phyloP scores from a whole-genome alignment of 371 early-diverging fungal genomes.

The Thermomucor indicae-seudaticae region DNA sequence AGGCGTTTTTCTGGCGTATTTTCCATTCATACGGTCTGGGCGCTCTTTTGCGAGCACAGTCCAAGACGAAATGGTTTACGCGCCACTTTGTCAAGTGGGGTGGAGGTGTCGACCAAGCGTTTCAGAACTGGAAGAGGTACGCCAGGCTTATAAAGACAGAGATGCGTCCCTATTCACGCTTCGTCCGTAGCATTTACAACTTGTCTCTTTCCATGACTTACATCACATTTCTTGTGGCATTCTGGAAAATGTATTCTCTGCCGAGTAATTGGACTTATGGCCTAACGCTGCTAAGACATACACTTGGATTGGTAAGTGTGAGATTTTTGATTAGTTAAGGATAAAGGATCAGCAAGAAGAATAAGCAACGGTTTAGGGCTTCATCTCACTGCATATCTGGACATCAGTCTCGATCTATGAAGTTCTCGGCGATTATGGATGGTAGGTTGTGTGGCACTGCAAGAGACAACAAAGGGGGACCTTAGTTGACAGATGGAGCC shows the following conservation, averaged over 20 bases:
- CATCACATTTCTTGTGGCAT: constrained; percentile 74
- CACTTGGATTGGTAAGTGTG: constrained; percentile 63
- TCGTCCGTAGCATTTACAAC: constrained; percentile 10
- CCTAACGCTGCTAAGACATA: constrained; percentile 70
- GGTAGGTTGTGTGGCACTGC: constrained; percentile 19
- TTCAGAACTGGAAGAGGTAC: constrained; percentile 88
- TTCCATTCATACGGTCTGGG: constrained; percentile 83
- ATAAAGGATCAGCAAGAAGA: no score
- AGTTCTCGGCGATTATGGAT: constrained; percentile 91
- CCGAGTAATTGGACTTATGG: constrained; percentile 73
- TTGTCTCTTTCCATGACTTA: constrained; percentile 70
- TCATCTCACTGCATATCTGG: constrained; percentile 85
- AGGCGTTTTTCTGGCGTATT: constrained; percentile 86
- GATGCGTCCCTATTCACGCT: background rate
- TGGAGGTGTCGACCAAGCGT: constrained; percentile 80
- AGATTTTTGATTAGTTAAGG: background rate
- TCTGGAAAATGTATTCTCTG: constrained; percentile 66
- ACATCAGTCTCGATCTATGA: constrained; percentile 86
- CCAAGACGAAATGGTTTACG: constrained; percentile 75
- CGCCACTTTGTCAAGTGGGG: constrained; percentile 93
- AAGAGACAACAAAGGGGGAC: background rate
- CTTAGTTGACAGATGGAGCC: no score
- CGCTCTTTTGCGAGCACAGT: constrained; percentile 71
- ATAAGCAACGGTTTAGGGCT: no score
- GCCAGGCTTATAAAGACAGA: background rate